phyloP scores from a whole-genome alignment of 2,329 filamentous ascomycete species.

The Gaeumannomyces tritici region DNA sequence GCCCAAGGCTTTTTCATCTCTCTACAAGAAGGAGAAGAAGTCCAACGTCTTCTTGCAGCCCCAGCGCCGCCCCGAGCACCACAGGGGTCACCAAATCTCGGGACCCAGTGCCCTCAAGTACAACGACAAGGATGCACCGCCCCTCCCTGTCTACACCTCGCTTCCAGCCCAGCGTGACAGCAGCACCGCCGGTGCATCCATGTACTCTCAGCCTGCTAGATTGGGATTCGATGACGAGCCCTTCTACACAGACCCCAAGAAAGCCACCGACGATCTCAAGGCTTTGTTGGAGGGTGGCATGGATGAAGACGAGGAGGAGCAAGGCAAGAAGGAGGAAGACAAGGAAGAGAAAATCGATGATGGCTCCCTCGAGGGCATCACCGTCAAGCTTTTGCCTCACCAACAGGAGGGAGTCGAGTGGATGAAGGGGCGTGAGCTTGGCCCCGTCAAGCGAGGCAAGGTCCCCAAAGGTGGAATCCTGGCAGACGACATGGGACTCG shows the following conservation, averaged over 20 bases:
- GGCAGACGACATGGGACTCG: conserved; percentile 94
- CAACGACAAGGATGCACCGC: conserved; percentile 35
- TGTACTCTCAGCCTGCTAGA: conserved; percentile 21
- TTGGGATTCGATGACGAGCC: conserved; percentile 29
- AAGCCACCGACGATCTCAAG: conserved; percentile 70
- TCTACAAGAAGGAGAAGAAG: conserved; percentile 45
- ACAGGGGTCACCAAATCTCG: conserved; percentile 37
- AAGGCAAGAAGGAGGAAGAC: conserved; percentile 48
- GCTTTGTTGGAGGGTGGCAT: conserved; percentile 73
- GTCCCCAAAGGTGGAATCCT: conserved; percentile 89
- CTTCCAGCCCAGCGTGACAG: conserved; percentile 14
- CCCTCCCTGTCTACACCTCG: conserved; percentile 39
- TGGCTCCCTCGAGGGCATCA: conserved; percentile 62
- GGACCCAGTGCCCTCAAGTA: conserved; percentile 38
- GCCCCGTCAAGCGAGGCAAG: conserved; percentile 68
- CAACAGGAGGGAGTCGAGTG: conserved; percentile 89
- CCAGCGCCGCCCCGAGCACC: conserved; percentile 46
- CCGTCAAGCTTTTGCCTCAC: conserved; percentile 82
- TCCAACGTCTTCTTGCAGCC: conserved; percentile 31
- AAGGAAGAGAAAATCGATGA: conserved; percentile 34
- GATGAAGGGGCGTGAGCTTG: conserved; percentile 91
- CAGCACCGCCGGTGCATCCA: conserved; percentile 11
- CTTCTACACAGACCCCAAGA: conserved; percentile 59
- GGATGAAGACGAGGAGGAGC: conserved; percentile 52
- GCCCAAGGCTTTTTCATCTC: conserved; percentile 34